Conservation (phyloP, 768 basidiomycete species). For the Leccinellum luteum region DNA sequence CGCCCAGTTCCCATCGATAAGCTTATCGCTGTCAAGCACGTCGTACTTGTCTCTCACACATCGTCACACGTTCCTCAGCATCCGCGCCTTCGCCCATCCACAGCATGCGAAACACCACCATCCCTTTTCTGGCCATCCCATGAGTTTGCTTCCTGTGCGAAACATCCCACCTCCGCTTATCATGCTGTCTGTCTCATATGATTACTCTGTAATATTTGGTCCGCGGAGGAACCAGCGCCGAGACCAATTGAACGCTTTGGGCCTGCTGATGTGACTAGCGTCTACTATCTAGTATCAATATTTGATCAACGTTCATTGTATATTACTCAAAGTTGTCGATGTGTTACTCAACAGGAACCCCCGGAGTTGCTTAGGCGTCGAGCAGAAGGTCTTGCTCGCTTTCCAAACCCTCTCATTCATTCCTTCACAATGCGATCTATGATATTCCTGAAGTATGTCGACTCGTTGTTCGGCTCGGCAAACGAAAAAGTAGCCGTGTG, state of each 20-base stretch:
- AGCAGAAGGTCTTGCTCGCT: too few species aligned
- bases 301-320: too few species aligned
- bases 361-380: not conserved
- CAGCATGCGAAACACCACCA: not conserved
- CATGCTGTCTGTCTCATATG: too few species aligned
- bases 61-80: constrained; percentile 12
- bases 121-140: constrained; percentile 5
- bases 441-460: not conserved
- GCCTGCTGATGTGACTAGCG: too few species aligned
- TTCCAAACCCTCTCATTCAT: not conserved
- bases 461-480: not conserved
- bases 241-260: too few species aligned
- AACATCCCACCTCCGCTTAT: too few species aligned
- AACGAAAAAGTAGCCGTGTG: not conserved
- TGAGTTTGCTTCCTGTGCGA: constrained; percentile 3
- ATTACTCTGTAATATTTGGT: too few species aligned
- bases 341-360: not conserved
- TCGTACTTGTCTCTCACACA: constrained; percentile 7
- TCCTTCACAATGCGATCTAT: not conserved
- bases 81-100: not conserved
- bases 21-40: constrained; percentile 14
- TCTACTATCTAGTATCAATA: too few species aligned
- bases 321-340: not conserved
- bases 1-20: constrained; percentile 13
- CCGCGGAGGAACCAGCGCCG: too few species aligned